A percentile compares a stretch with the other conserved stretches of the same genome.
Conservation (phyloP, 176 grass and related monocot genomes). For the Oropetium thomaeum region DNA sequence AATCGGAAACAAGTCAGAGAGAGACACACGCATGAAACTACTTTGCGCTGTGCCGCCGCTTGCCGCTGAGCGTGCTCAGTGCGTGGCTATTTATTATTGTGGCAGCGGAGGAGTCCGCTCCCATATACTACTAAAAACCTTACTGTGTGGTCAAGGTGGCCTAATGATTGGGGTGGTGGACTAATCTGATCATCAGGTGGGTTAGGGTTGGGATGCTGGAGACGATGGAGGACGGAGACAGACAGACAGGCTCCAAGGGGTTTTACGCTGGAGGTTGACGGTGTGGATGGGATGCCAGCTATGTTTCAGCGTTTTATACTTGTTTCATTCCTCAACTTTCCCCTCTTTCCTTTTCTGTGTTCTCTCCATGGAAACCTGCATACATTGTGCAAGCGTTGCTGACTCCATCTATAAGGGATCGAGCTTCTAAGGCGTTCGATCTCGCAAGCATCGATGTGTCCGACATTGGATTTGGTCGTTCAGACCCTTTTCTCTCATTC, state of each 20-base stretch:
- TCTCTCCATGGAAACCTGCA: background rate
- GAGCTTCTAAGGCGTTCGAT: background rate
- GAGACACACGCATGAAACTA: background rate
- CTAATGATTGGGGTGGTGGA: constrained; percentile 33
- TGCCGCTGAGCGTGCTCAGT: background rate
- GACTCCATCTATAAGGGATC: rapidly evolving
- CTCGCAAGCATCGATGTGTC: background rate
- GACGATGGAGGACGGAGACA: too few species aligned
- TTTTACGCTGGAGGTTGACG: constrained; percentile 51
- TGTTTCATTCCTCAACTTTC: background rate
- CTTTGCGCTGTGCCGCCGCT: background rate
- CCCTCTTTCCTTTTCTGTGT: background rate
- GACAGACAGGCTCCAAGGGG: constrained; percentile 23
- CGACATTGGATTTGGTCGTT: background rate
- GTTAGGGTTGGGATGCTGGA: constrained; percentile 4
- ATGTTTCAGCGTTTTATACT: constrained; percentile 12
- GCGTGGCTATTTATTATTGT: background rate
- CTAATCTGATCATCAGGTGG: constrained; percentile 27
- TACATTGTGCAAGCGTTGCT: rapidly evolving
- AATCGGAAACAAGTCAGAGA: background rate
- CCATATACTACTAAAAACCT: constrained; percentile 23
- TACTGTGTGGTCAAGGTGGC: constrained; percentile 28
- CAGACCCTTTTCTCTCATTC: background rate
- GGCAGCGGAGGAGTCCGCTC: background rate
- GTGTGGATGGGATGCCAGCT: constrained; percentile 46